These are phyloP conservation scores for Saccharomycopsis phalli DNA, from an alignment of 1,139 yeast species.

Conservation along the genomic window DNA sequence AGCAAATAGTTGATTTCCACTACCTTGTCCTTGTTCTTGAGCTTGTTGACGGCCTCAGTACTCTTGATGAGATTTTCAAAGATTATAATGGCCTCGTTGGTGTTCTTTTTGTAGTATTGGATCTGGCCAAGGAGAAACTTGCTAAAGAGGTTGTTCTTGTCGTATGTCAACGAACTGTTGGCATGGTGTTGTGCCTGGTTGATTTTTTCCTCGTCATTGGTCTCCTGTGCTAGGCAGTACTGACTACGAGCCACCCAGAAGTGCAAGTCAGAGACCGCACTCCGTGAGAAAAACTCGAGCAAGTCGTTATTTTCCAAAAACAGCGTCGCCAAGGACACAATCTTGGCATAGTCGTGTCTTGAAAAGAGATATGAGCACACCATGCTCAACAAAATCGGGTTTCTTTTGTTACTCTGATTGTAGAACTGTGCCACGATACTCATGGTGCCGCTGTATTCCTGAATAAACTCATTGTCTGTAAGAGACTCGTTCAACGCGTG, in stretches of 20 bases:
- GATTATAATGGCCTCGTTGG: constrained; percentile 78
- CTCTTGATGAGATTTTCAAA: constrained; percentile 62
- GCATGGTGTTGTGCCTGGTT: constrained; percentile 65
- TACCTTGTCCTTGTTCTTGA: constrained; percentile 44
- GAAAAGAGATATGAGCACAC: constrained; percentile 29
- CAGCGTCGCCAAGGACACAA: constrained; percentile 26
- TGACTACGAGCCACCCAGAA: constrained; percentile 19
- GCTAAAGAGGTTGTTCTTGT: constrained; percentile 58
- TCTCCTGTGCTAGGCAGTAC: constrained; percentile 36
- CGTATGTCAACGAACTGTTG: constrained; percentile 57
- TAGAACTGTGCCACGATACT: constrained; percentile 12
- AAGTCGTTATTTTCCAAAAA: constrained; percentile 27
- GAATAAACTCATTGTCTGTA: constrained; percentile 50
- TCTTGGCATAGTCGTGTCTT: constrained; percentile 10
- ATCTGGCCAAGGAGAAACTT: constrained; percentile 83
- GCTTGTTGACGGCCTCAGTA: constrained; percentile 12
- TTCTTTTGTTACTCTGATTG: constrained; percentile 24
- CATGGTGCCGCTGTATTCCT: constrained; percentile 41
- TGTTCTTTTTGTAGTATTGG: constrained; percentile 62
- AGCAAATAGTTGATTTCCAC: constrained; percentile 69
- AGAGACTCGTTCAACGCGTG: constrained; percentile 48
- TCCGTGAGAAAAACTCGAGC: constrained; percentile 18
- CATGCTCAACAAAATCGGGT: constrained; percentile 27
- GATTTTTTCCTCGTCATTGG: constrained; percentile 47
- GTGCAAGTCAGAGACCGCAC: constrained; percentile 14